Evolutionary conservation across 2,329 filamentous ascomycete species (phyloP), one percentile per base, ranked within the genome.

Genomic region (Nemania serpens): DNA sequence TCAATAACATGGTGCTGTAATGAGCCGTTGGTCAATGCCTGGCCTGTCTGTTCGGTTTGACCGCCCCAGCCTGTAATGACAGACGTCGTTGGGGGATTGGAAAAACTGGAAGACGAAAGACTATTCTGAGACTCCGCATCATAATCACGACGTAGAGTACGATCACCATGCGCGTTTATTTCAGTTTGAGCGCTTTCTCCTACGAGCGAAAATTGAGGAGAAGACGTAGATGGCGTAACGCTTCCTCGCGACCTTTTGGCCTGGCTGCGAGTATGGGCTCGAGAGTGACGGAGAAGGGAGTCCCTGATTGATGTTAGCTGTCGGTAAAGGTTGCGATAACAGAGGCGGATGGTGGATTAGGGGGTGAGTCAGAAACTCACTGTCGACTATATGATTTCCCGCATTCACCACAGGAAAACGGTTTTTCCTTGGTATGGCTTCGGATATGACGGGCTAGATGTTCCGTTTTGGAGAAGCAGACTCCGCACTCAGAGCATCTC

Each of bases 391-490:
- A 63, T 22, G 61, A 63, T 25, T 49, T 59, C 37, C 61, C 61
- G 25, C 61, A 63, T 41, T 63, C 61, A 18, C 48, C 57, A 57
- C 61, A 63, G 2, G 61, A 60, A 15, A 63, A 63, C 15, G 61
- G 61, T 36, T 63, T 63, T 43, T 63, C 61, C 22, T 60, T 63
- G 12, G 61, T 63, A 50, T 63, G 61, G 25, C 61, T 63, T 11
- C 61, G 57, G 57, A 63, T 60, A 43, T 63, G 61, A 39, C 61
- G 56, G 57, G 61, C 61, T 20, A 63, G 25, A 47, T 63, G 61
- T 17, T 63, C 61, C 33, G 61, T 63, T 49, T 63, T 63, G 57
- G 61, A 57, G 57, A 63, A 63, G 33, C 61, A 63, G 37, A 60
- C 52, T 53, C 61, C 61, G 53, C 61, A 63, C 33, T 63, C 61